Conservation (phyloP, 129 eudicot species). For the Sambucus nigra region DNA sequence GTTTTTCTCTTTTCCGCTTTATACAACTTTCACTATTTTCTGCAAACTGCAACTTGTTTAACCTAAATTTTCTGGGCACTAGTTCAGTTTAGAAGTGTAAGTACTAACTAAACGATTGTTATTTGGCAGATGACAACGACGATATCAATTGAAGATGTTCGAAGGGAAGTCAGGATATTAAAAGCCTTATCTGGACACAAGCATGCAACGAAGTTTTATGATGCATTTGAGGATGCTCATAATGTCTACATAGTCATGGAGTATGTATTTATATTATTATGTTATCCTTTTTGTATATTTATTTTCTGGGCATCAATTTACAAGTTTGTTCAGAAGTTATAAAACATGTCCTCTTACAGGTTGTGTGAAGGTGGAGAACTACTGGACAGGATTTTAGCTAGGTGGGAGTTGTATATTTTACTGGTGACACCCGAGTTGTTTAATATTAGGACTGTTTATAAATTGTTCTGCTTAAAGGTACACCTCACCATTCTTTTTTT, state of each 20-base stretch:
- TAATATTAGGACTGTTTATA: not conserved
- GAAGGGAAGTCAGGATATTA: slow-evolving; percentile 86
- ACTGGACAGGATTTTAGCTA: slow-evolving; percentile 81
- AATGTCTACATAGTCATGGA: slow-evolving; percentile 95
- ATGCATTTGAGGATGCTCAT: slow-evolving; percentile 89
- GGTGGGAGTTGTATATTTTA: slow-evolving; percentile 28
- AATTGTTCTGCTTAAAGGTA: slow-evolving; percentile 4
- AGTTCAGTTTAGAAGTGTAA: too few species aligned
- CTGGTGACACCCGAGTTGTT: too few species aligned
- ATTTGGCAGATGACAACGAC: slow-evolving; percentile 88
- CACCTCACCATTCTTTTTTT: too few species aligned
- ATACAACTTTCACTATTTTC: too few species aligned
- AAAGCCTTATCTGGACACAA: slow-evolving; percentile 89
- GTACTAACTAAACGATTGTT: not conserved
- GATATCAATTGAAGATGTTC: slow-evolving; percentile 89
- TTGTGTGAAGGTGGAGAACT: slow-evolving; percentile 97
- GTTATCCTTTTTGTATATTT: not conserved
- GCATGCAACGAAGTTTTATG: slow-evolving; percentile 72
- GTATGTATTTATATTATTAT: slow-evolving; percentile 34
- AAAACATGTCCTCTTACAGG: too few species aligned
- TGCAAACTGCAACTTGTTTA: too few species aligned
- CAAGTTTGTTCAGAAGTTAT: not conserved
- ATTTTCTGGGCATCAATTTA: not conserved
- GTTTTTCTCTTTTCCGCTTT: too few species aligned
- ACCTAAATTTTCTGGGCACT: too few species aligned